Conservation (phyloP, 352 stramenopile species). For the Phytophthora foliorum region DNA sequence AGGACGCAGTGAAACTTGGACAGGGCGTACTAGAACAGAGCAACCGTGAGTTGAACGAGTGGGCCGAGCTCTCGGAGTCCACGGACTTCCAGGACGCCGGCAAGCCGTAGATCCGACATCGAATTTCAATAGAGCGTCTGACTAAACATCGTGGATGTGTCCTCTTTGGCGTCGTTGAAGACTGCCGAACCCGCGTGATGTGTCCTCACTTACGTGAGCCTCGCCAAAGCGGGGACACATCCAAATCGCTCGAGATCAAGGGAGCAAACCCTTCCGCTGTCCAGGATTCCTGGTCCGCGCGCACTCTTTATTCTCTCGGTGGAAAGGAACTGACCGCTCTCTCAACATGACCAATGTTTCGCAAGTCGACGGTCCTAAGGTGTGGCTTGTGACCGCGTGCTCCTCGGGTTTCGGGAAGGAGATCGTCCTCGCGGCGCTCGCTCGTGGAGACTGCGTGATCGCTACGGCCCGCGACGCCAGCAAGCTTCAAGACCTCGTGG, state of each 20-base stretch:
- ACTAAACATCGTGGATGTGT: background rate
- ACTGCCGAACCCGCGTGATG: slow-evolving; percentile 19
- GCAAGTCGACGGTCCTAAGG: slow-evolving; percentile 33
- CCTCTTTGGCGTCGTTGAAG: slow-evolving; percentile 16
- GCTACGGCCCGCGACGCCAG: slow-evolving; percentile 50
- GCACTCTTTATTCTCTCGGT: slow-evolving; percentile 25
- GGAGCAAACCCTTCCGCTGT: no score
- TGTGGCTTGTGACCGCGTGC: slow-evolving; percentile 66
- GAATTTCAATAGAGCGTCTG: slow-evolving; percentile 22
- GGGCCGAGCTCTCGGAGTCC: slow-evolving; percentile 31
- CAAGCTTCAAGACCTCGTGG: slow-evolving; percentile 49
- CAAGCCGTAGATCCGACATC: slow-evolving; percentile 21
- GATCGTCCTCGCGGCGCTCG: slow-evolving; percentile 53
- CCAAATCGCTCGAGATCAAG: slow-evolving; percentile 20
- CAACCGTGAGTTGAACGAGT: slow-evolving; percentile 35
- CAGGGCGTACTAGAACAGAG: slow-evolving; percentile 29
- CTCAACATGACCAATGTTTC: slow-evolving; percentile 21
- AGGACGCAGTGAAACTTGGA: slow-evolving; percentile 36
- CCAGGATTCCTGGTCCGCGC: slow-evolving; percentile 2
- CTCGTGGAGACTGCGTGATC: slow-evolving; percentile 57
- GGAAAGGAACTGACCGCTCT: slow-evolving; percentile 6
- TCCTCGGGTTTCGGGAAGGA: slow-evolving; percentile 60
- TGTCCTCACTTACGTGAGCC: slow-evolving; percentile 17
- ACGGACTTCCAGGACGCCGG: slow-evolving; percentile 32
- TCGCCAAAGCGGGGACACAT: slow-evolving; percentile 7